Percentiles rank a stretch among this genome's conserved stretches.
These are phyloP conservation scores for Ascochyta rabiei DNA, from an alignment of 2,329 filamentous ascomycete species.

Conservation along the genomic window DNA sequence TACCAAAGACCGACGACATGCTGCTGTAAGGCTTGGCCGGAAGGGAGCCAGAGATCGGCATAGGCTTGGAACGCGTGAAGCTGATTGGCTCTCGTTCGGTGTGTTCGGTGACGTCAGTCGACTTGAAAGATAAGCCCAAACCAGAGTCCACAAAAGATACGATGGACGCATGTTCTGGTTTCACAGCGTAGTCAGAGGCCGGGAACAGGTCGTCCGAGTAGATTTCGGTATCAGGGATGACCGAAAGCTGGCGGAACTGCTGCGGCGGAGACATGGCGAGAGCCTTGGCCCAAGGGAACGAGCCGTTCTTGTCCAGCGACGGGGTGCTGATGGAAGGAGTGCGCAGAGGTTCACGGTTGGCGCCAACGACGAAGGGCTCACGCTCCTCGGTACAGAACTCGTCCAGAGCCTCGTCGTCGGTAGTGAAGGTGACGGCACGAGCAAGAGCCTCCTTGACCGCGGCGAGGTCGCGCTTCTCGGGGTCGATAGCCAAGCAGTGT, in stretches of 20 bases:
- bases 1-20: constrained; percentile 80
- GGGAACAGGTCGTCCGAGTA: constrained; percentile 87
- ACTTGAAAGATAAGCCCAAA: constrained; percentile 80
- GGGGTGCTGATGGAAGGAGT: constrained; percentile 95
- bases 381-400: constrained; percentile 89
- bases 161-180: constrained; percentile 78
- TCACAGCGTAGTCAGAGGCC: constrained; percentile 75
- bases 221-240: constrained; percentile 77
- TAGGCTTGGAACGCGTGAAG: constrained; percentile 68
- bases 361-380: constrained; percentile 75
- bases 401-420: constrained; percentile 86
- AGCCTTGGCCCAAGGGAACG: constrained; percentile 95
- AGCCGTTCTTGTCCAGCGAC: constrained; percentile 73
- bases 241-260: constrained; percentile 80
- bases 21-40: constrained; percentile 69
- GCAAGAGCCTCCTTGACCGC: constrained; percentile 79
- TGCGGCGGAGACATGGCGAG: constrained; percentile 76
- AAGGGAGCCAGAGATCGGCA: constrained; percentile 81
- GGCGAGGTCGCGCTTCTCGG: constrained; percentile 80
- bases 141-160: constrained; percentile 85
- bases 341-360: constrained; percentile 92
- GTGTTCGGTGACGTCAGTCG: constrained; percentile 52
- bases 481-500: constrained; percentile 89
- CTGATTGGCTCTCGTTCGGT: constrained; percentile 48
- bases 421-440: constrained; percentile 88